Percentiles rank a stretch among this genome's conserved stretches.
These are phyloP conservation scores for Geoglossum glabrum DNA, from an alignment of 495 filamentous ascomycete genomes.

Conservation along the genomic window DNA sequence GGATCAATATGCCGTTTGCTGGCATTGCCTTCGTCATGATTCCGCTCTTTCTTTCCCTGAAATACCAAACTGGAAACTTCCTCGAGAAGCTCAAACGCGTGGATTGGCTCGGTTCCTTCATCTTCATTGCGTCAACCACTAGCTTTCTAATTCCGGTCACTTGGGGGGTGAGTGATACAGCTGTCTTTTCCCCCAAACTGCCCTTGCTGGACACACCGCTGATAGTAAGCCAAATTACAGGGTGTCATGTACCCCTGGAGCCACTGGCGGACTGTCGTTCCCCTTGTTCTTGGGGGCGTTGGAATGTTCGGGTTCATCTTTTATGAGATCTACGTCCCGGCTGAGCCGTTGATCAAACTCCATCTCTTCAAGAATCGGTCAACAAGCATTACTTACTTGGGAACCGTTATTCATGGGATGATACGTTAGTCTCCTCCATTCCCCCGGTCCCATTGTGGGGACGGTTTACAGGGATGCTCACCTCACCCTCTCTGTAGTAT, in stretches of 20 bases:
- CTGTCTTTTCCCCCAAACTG: too few relatives aligned
- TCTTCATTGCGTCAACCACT: slow-evolving; percentile 28
- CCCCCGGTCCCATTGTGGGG: background rate
- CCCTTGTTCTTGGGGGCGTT: slow-evolving; percentile 23
- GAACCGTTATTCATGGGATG: slow-evolving; percentile 31
- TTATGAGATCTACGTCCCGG: slow-evolving; percentile 23
- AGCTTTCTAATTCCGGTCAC: slow-evolving; percentile 33
- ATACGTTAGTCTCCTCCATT: slow-evolving; percentile 1
- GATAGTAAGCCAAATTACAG: background rate
- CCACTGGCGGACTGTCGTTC: slow-evolving; percentile 26
- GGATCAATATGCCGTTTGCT: slow-evolving; percentile 22
- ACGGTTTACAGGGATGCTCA: background rate
- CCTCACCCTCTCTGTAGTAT: slow-evolving; percentile 10
- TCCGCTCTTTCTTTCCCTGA: slow-evolving; percentile 11
- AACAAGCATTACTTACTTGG: slow-evolving; percentile 22
- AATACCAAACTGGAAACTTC: slow-evolving; percentile 12
- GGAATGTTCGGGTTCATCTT: slow-evolving; percentile 16
- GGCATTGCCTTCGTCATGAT: slow-evolving; percentile 15
- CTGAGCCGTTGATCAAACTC: slow-evolving; percentile 32
- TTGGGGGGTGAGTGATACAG: slow-evolving; percentile 23
- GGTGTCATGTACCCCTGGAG: slow-evolving; percentile 31
- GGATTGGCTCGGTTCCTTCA: slow-evolving; percentile 24
- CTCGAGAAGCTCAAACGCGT: slow-evolving; percentile 13
- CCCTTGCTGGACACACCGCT: background rate
- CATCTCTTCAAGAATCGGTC: slow-evolving; percentile 30